Evolutionary conservation across 1,284 basidiomycete species (phyloP).

Genomic region (Polyporus tsugae): DNA sequence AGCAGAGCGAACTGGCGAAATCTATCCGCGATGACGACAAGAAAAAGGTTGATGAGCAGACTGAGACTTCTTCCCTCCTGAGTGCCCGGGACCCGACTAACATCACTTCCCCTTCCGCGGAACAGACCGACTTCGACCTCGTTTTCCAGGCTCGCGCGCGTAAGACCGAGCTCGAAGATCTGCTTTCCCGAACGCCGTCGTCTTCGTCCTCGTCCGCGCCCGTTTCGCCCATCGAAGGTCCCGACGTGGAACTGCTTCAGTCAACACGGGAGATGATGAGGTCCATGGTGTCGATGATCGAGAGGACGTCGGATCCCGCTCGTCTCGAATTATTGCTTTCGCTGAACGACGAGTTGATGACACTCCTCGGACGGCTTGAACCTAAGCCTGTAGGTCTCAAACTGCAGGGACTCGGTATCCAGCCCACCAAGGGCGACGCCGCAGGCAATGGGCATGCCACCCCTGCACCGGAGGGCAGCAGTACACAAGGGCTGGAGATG

Average conservation of each 20-base stretch:
- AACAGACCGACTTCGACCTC: conserved; percentile 62
- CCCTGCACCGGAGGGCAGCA: conserved; percentile 35
- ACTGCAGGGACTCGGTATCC: conserved; percentile 59
- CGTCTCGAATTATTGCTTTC: conserved; percentile 71
- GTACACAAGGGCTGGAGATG: background rate
- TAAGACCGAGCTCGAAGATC: conserved; percentile 57
- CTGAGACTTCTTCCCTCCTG: conserved; percentile 34
- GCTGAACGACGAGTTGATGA: conserved; percentile 77
- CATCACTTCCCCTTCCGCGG: conserved; percentile 32
- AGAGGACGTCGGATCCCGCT: conserved; percentile 63
- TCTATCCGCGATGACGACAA: conserved; percentile 68
- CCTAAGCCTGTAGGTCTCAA: conserved; percentile 44
- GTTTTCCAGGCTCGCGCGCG: conserved; percentile 58
- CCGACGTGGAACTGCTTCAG: conserved; percentile 50
- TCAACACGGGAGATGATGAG: conserved; percentile 62
- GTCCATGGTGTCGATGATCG: conserved; percentile 66
- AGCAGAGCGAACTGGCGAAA: conserved; percentile 80
- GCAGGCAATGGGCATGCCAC: conserved; percentile 33
- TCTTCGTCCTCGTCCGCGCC: conserved; percentile 42
- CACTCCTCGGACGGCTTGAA: conserved; percentile 55
- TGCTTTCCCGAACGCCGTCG: conserved; percentile 49
- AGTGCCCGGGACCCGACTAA: conserved; percentile 35
- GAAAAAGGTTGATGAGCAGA: conserved; percentile 59
- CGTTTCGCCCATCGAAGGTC: conserved; percentile 32
- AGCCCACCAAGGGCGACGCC: conserved; percentile 28